A percentile compares a stretch with the other conserved stretches of the same genome.
Evolutionary conservation across 305 asterid genomes (phyloP).

Genomic region (Caryopteris hybrid): DNA sequence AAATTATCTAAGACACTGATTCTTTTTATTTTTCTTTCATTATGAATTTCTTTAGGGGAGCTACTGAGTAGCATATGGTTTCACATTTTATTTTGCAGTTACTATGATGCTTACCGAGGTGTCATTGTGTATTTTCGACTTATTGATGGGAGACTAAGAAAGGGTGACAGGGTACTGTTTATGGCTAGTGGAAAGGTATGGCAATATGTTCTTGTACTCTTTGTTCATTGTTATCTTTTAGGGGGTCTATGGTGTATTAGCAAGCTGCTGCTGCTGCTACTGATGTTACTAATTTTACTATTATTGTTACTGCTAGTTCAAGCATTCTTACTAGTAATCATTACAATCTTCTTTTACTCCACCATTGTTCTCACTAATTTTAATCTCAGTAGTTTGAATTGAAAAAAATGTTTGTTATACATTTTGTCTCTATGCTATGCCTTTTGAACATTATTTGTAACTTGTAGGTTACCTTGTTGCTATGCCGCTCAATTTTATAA

Average conservation of each 20-base stretch:
- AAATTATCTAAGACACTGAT: not conserved
- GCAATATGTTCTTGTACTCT: not conserved
- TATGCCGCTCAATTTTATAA: not conserved
- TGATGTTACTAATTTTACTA: no score
- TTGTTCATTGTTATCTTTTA: conserved; percentile 3
- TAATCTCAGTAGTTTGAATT: not conserved
- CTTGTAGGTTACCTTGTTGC: not conserved
- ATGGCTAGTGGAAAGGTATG: conserved; percentile 97
- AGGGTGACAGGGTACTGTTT: conserved; percentile 85
- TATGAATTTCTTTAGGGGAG: conserved; percentile 9
- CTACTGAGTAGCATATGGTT: conserved; percentile 22
- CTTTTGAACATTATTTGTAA: not conserved
- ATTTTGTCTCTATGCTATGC: not conserved
- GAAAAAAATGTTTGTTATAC: not conserved
- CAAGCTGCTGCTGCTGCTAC: conserved; percentile 8
- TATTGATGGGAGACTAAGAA: conserved; percentile 81
- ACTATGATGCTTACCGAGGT: conserved; percentile 94
- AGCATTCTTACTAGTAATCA: no score
- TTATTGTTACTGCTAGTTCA: no score
- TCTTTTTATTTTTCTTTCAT: not conserved
- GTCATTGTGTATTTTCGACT: conserved; percentile 94
- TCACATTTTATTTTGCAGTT: conserved; percentile 45
- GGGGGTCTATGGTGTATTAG: not conserved
- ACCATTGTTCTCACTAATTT: not conserved
- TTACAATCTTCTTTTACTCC: not conserved